Evolutionary conservation across 2,329 filamentous ascomycete species (phyloP).

Genomic region (Bretziella fagacearum): DNA sequence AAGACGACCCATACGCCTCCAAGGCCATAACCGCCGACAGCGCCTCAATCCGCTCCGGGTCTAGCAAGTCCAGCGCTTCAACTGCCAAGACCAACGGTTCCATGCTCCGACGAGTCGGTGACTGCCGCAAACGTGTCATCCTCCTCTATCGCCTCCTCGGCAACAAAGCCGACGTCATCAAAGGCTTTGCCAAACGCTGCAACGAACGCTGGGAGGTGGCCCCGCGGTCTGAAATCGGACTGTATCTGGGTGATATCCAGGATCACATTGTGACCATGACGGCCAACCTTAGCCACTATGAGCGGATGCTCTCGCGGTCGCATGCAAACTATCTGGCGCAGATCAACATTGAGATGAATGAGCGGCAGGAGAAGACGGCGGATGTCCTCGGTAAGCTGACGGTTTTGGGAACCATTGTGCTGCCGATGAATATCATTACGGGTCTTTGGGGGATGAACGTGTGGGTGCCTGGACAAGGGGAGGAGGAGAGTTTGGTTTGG

Average conservation of each 20-base stretch:
- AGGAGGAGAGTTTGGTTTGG: conserved; percentile 58
- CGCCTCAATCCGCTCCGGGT: conserved; percentile 21
- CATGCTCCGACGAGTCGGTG: conserved; percentile 83
- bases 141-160: conserved; percentile 78
- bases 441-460: conserved; percentile 99
- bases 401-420: conserved; percentile 86
- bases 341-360: conserved; percentile 98
- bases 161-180: conserved; percentile 98
- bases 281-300: conserved; percentile 84
- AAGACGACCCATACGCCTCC: not conserved
- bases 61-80: not conserved
- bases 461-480: conserved; percentile 80
- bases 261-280: conserved; percentile 99
- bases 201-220: conserved; percentile 97
- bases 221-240: conserved; percentile 84
- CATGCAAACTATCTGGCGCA: conserved; percentile 98
- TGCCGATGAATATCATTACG: conserved; percentile 98
- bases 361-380: conserved; percentile 86
- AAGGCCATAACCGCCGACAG: conserved; percentile 22
- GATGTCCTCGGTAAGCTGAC: conserved; percentile 91
- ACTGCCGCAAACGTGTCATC: conserved; percentile 96
- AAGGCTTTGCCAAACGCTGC: conserved; percentile 94
- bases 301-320: conserved; percentile 78
- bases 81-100: conserved; percentile 42
- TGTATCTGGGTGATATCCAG: conserved; percentile 95